Evolutionary conservation across 331 rosid species (phyloP).

Genomic region (Prunus yedoensis): DNA sequence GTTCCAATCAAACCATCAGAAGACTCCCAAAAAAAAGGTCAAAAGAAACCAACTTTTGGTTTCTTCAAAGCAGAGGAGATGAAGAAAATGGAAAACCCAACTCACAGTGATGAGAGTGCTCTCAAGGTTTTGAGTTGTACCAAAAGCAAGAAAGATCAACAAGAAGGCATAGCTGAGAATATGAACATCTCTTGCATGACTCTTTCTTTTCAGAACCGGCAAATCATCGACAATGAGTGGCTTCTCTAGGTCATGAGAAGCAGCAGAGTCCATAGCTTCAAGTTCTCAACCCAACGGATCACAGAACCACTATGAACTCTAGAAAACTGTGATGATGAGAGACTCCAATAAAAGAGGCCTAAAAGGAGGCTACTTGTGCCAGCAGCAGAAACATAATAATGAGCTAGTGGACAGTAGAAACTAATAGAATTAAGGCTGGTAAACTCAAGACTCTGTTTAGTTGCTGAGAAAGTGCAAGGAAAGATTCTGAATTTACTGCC

Average conservation of each 20-base stretch:
- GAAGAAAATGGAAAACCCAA: neutral
- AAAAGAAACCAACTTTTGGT: neutral
- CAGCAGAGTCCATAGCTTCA: slow-evolving; percentile 45
- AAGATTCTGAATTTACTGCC: neutral
- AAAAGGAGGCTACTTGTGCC: too few relatives aligned
- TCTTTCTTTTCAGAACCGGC: slow-evolving; percentile 10
- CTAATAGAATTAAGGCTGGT: neutral
- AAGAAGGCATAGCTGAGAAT: slow-evolving; percentile 67
- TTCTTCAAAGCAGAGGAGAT: neutral
- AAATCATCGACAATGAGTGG: slow-evolving; percentile 46
- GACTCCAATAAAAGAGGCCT: too few relatives aligned
- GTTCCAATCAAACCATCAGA: neutral
- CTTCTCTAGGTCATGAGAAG: slow-evolving; percentile 51
- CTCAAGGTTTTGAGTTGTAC: slow-evolving; percentile 90
- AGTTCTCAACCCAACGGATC: slow-evolving; percentile 12
- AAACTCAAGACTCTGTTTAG: neutral
- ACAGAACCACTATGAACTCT: neutral
- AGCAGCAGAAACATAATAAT: neutral
- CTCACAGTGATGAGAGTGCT: slow-evolving; percentile 81
- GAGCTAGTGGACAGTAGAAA: neutral
- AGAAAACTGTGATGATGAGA: too few relatives aligned
- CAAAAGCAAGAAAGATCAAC: slow-evolving; percentile 76
- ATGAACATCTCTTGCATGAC: slow-evolving; percentile 57
- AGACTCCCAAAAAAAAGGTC: neutral
- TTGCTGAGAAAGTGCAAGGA: neutral